Conservation (phyloP, 108 stramenopile genomes). For the Skeletonema grethae region DNA sequence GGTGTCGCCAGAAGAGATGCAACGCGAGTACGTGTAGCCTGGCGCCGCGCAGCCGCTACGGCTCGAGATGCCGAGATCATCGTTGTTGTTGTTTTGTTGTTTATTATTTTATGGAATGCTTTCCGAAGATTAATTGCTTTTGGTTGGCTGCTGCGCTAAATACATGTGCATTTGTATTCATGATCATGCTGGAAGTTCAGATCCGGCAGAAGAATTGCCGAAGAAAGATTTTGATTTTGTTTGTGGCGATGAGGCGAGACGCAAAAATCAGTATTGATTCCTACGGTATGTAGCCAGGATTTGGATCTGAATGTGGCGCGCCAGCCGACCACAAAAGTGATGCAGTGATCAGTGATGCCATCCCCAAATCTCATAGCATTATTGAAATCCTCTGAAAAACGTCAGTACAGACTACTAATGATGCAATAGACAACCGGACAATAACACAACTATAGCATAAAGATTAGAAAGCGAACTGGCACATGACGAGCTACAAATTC, state of each 20-base stretch:
- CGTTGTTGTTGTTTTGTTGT: neutral
- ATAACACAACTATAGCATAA: too few relatives aligned
- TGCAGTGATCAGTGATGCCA: too few relatives aligned
- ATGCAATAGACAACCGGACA: too few relatives aligned
- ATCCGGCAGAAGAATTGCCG: too few relatives aligned
- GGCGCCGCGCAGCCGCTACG: neutral
- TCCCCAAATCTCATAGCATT: too few relatives aligned
- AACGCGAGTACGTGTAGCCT: neutral
- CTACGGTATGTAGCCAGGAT: too few relatives aligned
- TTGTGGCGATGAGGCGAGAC: neutral
- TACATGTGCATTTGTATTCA: too few relatives aligned
- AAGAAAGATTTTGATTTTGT: too few relatives aligned
- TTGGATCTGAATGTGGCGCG: too few relatives aligned
- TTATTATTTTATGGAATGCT: neutral
- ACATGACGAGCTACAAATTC: slow-evolving; percentile 36
- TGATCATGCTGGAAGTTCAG: neutral
- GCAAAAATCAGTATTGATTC: neutral
- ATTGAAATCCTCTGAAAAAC: too few relatives aligned
- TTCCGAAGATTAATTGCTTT: neutral
- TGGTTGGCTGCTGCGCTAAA: neutral
- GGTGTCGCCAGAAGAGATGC: neutral
- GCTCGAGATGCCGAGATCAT: neutral
- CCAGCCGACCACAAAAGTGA: too few relatives aligned
- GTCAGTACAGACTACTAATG: too few relatives aligned
- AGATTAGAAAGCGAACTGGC: neutral